Evolutionary conservation across 2,329 filamentous ascomycete species (phyloP).

Genomic region (Zasmidium angulare): DNA sequence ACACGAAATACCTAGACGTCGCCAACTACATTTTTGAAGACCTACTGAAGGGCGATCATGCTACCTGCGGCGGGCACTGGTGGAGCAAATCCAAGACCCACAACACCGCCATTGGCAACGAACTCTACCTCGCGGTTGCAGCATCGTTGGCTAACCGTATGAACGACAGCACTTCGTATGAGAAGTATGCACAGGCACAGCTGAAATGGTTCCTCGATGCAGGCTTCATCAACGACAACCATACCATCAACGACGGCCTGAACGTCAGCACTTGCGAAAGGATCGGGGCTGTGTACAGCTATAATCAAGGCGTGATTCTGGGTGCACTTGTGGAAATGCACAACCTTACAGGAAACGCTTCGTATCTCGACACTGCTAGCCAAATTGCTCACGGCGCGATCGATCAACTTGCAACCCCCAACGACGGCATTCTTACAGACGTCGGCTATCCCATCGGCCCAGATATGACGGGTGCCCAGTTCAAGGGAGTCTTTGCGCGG

Average conservation of each 20-base stretch:
- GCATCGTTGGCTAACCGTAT: conserved; percentile 56
- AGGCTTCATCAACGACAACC: conserved; percentile 49
- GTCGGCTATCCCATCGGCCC: conserved; percentile 23
- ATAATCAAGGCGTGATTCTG: conserved; percentile 64
- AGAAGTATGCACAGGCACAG: conserved; percentile 47
- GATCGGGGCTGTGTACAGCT: conserved; percentile 47
- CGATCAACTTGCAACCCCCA: conserved; percentile 32
- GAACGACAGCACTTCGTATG: conserved; percentile 41
- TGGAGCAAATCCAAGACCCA: conserved; percentile 43
- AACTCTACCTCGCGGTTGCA: conserved; percentile 54
- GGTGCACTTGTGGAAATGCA: conserved; percentile 56
- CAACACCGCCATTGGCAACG: conserved; percentile 55
- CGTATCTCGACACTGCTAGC: conserved; percentile 35
- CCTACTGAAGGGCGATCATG: conserved; percentile 25
- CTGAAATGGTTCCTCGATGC: conserved; percentile 52
- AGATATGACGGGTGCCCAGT: conserved; percentile 46
- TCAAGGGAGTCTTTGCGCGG: conserved; percentile 71
- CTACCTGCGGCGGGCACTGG: conserved; percentile 43
- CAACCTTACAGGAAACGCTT: conserved; percentile 36
- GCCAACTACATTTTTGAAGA: conserved; percentile 50
- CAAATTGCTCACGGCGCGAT: conserved; percentile 41
- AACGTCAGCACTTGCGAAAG: conserved; percentile 45
- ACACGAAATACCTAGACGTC: conserved; percentile 45
- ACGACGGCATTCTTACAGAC: conserved; percentile 41
- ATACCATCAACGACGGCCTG: conserved; percentile 56